Evolutionary conservation across 768 basidiomycete species (phyloP).

Genomic region (Lyophyllum atratum): DNA sequence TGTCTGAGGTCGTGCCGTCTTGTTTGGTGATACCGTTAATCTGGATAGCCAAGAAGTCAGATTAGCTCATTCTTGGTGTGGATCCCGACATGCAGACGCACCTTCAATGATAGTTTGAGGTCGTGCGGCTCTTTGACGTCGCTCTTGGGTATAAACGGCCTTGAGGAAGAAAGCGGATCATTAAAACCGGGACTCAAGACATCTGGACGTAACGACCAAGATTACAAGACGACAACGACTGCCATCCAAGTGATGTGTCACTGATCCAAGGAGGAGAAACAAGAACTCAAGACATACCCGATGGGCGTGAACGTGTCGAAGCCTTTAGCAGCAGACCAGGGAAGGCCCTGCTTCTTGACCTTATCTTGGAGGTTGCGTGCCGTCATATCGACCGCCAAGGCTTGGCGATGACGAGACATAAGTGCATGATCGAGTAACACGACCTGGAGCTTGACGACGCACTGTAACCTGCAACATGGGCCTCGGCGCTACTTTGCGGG

Average conservation of each 20-base stretch:
- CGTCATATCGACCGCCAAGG: constrained; percentile 95
- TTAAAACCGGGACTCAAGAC: neutral
- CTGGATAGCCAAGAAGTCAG: constrained; percentile 37
- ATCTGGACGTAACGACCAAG: neutral
- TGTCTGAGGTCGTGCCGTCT: constrained; percentile 80
- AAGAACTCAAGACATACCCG: constrained; percentile 49
- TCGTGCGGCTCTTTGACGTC: constrained; percentile 71
- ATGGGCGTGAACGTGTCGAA: constrained; percentile 97
- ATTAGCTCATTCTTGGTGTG: neutral
- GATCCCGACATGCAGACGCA: constrained; percentile 21
- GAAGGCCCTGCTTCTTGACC: constrained; percentile 91
- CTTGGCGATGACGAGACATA: constrained; percentile 41
- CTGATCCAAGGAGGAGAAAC: constrained; percentile 4
- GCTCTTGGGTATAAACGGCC: constrained; percentile 80
- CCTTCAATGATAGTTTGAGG: constrained; percentile 77
- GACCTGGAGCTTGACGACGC: constrained; percentile 21
- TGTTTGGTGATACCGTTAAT: constrained; percentile 86
- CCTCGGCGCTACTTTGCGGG: constrained; percentile 64
- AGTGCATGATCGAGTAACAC: neutral
- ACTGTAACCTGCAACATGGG: constrained; percentile 94
- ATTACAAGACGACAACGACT: neutral
- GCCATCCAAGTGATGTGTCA: neutral
- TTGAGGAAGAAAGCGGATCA: constrained; percentile 26
- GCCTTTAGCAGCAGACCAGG: constrained; percentile 96
- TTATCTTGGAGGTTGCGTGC: constrained; percentile 93